phyloP scores from a whole-genome alignment of 192 early-diverging fungal genomes.

The Chytriomyces confervae region DNA sequence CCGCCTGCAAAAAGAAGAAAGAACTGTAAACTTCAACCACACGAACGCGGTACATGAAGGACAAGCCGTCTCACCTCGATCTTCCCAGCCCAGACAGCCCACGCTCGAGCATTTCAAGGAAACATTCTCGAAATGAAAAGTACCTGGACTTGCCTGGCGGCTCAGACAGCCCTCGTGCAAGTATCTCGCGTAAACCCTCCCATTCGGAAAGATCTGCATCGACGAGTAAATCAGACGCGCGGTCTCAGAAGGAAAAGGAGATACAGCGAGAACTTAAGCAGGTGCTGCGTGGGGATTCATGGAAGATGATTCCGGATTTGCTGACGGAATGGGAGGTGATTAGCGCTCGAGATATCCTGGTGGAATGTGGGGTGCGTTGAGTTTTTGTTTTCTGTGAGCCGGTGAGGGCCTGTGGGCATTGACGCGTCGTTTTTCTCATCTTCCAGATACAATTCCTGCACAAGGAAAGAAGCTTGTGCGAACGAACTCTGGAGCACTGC shows the following conservation, averaged over 20 bases:
- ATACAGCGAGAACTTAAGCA: slow-evolving; percentile 20
- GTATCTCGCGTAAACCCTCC: neutral
- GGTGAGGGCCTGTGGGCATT: too few species aligned
- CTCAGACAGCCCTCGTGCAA: neutral
- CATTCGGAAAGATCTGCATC: too few species aligned
- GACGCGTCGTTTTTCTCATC: neutral
- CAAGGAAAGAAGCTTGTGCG: slow-evolving; percentile 24
- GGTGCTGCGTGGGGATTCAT: slow-evolving; percentile 10
- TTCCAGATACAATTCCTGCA: slow-evolving; percentile 23
- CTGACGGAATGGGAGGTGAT: slow-evolving; percentile 25
- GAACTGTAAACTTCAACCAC: too few species aligned
- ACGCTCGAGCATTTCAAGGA: too few species aligned
- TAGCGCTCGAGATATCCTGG: slow-evolving; percentile 24
- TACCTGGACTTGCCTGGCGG: neutral
- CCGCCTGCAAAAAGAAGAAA: too few species aligned
- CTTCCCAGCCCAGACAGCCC: neutral
- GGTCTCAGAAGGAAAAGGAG: slow-evolving; percentile 28
- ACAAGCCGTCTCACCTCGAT: neutral
- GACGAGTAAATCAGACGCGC: neutral
- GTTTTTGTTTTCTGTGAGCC: neutral
- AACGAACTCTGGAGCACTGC: slow-evolving; percentile 18
- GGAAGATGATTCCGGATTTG: slow-evolving; percentile 29
- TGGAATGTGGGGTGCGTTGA: slow-evolving; percentile 29
- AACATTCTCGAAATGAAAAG: neutral
- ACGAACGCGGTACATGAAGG: too few species aligned